Evolutionary conservation across 306 rosid genomes (phyloP), one percentile per base, ranked within the genome.

Genomic region (Cicer pinnatifidum): DNA sequence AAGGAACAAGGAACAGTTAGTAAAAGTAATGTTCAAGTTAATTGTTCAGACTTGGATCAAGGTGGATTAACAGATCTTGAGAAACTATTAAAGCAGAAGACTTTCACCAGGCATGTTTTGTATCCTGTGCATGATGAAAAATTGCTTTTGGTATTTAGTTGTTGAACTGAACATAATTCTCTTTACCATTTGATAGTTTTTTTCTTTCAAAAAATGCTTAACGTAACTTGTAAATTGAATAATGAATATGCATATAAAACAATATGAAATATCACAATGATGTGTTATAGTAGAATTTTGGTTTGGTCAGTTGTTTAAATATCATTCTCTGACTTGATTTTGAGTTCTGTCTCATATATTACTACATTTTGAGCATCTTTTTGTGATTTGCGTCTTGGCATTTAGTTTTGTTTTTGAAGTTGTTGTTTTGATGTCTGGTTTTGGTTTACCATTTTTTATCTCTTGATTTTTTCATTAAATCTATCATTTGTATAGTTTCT

Each of bases 81-180:
- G 85, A 84, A 89, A 72, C 81, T 94, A 50, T 78, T 94, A 75
- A 86, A 84, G 87, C 92, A 89, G 83, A 94, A 91, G 85, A 91
- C 97, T 54, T 91, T 91, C 74, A 83, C 92, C 72, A 94, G 96
- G 99, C 80, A 82, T 69, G 91, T 71, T 78, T 71, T 75, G 2
- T 50, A 45, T 69, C 62, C 20, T 67, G 53, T 80, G 66, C 39
- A 16, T 46, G 75, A 46, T 71, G 78, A 78, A 45, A 40, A 33
- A 19, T 78, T 61, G 43, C 39, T 61, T 78, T 82, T 50, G 39
- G 43, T 76, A 11, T 52, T 69, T 57, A 13, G 52, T 41, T 71
- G 45, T 56, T 62, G 63, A 61, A 62, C 33, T 23, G 4, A 23
- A 23, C 38, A 11, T 50, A 38, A 9, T 33, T 17, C 33, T 50